Base-by-base conservation (phyloP, 495 filamentous ascomycete species). In the Cairneyella variabilis region DNA sequence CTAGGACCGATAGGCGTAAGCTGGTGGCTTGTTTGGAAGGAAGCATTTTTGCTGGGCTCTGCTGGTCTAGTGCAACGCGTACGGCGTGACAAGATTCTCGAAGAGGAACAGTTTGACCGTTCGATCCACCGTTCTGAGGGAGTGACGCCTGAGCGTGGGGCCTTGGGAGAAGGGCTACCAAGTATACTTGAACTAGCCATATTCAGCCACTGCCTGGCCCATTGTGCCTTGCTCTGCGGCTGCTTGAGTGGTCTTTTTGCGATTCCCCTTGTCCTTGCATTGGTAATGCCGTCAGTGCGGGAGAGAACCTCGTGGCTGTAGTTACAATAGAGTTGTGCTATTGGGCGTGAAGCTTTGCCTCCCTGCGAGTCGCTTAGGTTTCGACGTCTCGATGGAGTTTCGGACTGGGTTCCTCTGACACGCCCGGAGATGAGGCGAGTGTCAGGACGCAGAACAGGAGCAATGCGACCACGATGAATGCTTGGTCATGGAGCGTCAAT, bases 321-420 rank as follows among this genome's bases (percentile, higher is more conserved):
- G n/a, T n/a, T n/a, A n/a, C 7, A 6, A 16, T 9, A 10, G 6
- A 17, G 27, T 11, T 16, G 5, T 28, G 48, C 38, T 3, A 49
- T 49, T 56, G 53, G 53, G 18, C 7, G 16, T n/a, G 25, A 36
- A 12, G 17, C 25, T 1, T 16, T 18, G 18, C 17, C 17, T 47
- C n/a, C 32, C 42, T 48, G 52, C 4, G 3, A 9, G 37, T 46
- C 46, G 45, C 45, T 49, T 49, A 49, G 38, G 21, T 46, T 37
- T 42, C 39, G 36, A 21, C 26, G 50, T 54, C 51, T 18, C 44
- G 21, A 22, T 8, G 7, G 8, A 16, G 56, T 59, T 59, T 59
- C 56, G 40, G 44, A 32, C 46, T 27, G 44, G 56, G 50, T 51
- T 54, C 5, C 28, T 59, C 41, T 16, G 17, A 59, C 44, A 47